Conservation (phyloP, 345 rosid genomes). For the Gossypium anomalum region DNA sequence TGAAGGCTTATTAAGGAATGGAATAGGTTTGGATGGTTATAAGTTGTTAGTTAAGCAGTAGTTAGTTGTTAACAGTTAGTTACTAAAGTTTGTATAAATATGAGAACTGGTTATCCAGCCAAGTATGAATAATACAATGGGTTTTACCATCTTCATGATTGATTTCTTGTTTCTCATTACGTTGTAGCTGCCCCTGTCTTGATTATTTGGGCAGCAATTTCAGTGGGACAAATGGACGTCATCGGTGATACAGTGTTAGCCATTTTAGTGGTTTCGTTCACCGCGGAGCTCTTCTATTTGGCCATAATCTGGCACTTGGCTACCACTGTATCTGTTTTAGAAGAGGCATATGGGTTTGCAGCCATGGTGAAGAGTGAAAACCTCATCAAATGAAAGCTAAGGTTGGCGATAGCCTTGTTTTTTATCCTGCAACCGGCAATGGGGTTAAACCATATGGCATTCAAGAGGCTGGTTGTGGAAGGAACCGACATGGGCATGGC, state of each 20-base stretch:
- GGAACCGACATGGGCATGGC: slow-evolving; percentile 17
- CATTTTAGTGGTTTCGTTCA: neutral
- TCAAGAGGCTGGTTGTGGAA: slow-evolving; percentile 25
- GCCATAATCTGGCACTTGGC: slow-evolving; percentile 45
- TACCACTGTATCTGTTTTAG: slow-evolving; percentile 43
- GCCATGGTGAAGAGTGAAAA: slow-evolving; percentile 40
- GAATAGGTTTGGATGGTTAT: no score
- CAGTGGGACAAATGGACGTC: neutral
- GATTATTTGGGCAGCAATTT: neutral
- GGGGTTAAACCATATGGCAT: neutral
- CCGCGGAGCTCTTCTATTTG: slow-evolving; percentile 29
- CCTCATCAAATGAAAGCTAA: slow-evolving; percentile 41
- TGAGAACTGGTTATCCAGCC: no score
- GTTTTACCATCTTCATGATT: no score
- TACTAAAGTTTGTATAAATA: no score
- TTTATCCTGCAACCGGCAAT: slow-evolving; percentile 17
- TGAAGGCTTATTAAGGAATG: no score
- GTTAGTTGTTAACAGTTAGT: no score
- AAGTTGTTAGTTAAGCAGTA: no score
- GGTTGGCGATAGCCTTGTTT: slow-evolving; percentile 12
- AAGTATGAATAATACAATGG: no score
- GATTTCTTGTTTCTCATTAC: no score
- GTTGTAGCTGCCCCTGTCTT: neutral
- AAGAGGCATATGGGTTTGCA: slow-evolving; percentile 32
- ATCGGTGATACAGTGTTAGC: neutral